Percentiles rank a stretch among this genome's conserved stretches.
Evolutionary conservation across 352 stramenopile species (phyloP).

Genomic region (Pythium volutum): DNA sequence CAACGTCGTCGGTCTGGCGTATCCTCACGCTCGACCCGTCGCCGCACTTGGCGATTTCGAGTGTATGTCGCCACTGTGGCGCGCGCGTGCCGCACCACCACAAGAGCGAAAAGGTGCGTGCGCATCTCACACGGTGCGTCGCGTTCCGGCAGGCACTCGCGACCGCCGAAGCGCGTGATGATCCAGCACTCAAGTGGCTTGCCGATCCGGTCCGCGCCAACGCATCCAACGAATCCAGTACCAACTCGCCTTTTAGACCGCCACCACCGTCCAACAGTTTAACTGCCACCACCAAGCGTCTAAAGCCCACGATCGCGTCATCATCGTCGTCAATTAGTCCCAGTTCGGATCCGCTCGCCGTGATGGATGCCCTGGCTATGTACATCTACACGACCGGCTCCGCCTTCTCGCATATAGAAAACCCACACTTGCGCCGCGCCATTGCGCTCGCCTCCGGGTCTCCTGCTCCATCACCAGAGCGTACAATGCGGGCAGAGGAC

Average conservation of each 20-base stretch:
- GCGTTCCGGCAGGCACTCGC: conserved; percentile 15
- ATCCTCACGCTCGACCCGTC: conserved; percentile 24
- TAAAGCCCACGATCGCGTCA: not conserved
- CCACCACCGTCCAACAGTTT: not conserved
- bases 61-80: conserved; percentile 27
- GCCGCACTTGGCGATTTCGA: conserved; percentile 22
- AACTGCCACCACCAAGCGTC: not conserved
- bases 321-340: not conserved
- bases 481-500: not conserved
- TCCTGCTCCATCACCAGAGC: not conserved
- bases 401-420: conserved; percentile 10
- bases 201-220: not conserved
- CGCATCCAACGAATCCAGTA: not conserved
- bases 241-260: not conserved
- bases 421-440: conserved; percentile 19
- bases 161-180: not conserved
- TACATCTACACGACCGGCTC: conserved; percentile 28
- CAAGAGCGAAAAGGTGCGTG: conserved; percentile 39
- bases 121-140: conserved; percentile 26
- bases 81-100: conserved; percentile 29
- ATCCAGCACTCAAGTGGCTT: conserved; percentile 18
- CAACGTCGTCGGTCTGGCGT: conserved; percentile 27
- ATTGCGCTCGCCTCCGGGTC: conserved; percentile 4
- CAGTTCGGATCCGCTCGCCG: not conserved
- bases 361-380: conserved; percentile 25